Conservation (phyloP, 2,329 filamentous ascomycete genomes). For the Aureobasidium musti region DNA sequence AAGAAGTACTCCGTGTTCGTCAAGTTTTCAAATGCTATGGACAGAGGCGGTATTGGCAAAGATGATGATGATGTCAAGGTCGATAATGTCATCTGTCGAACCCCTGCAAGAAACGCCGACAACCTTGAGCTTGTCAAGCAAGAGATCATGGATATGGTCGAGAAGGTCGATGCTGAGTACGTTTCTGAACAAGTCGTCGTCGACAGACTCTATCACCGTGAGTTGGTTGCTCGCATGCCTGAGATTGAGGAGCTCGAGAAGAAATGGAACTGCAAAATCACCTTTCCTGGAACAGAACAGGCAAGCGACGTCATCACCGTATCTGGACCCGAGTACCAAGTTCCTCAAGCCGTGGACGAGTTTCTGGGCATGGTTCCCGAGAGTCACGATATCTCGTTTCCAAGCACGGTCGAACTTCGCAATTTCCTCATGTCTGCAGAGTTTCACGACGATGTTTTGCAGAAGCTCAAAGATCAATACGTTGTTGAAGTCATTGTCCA, state of each 20-base stretch:
- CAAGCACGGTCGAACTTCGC: conserved; percentile 71
- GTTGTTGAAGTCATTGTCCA: conserved; percentile 83
- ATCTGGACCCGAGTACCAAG: conserved; percentile 96
- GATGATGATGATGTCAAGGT: conserved; percentile 98
- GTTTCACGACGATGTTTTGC: conserved; percentile 76
- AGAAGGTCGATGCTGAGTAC: conserved; percentile 95
- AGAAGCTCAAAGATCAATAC: conserved; percentile 86
- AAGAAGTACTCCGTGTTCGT: conserved; percentile 99
- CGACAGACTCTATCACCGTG: conserved; percentile 91
- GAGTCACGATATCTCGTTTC: conserved; percentile 86
- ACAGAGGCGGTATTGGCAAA: conserved; percentile 87
- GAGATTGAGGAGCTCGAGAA: conserved; percentile 96
- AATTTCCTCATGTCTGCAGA: conserved; percentile 79
- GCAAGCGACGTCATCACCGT: conserved; percentile 96
- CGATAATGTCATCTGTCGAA: conserved; percentile 98
- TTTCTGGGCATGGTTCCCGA: conserved; percentile 98
- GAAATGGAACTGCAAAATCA: conserved; percentile 99
- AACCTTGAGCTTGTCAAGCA: conserved; percentile 97
- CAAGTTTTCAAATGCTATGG: conserved; percentile 99
- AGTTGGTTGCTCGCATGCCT: conserved; percentile 81
- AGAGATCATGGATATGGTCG: conserved; percentile 99
- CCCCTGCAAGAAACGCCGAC: conserved; percentile 93
- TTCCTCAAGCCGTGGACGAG: conserved; percentile 93
- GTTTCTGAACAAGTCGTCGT: conserved; percentile 92
- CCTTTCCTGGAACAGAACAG: conserved; percentile 95